Percentiles rank a stretch among this genome's conserved stretches.
phyloP scores from a whole-genome alignment of 73 alveolate genomes.

The Stentor roeselii region DNA sequence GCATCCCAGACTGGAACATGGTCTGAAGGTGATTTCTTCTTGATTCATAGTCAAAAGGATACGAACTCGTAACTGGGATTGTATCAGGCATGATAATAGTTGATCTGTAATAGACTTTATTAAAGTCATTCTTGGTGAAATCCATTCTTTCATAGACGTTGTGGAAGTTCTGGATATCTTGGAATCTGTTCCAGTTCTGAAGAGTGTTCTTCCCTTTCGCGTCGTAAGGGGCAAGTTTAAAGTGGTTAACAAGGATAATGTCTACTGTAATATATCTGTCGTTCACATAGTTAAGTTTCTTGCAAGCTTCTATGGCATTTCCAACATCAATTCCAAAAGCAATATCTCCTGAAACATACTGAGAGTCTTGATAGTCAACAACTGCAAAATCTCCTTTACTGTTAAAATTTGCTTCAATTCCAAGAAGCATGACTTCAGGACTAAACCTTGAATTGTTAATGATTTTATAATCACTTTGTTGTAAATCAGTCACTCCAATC shows the following conservation, averaged over 20 bases:
- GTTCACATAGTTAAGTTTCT: neutral
- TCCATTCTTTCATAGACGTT: neutral
- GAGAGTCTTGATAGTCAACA: neutral
- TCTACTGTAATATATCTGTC: neutral
- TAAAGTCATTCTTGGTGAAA: neutral
- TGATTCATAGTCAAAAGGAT: neutral
- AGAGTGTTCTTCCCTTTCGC: neutral
- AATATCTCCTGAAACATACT: neutral
- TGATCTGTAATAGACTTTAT: neutral
- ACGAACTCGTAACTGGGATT: neutral
- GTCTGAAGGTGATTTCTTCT: neutral
- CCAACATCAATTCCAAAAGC: neutral
- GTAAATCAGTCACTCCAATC: constrained; percentile 14
- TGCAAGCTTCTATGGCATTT: constrained; percentile 1
- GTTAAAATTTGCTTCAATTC: neutral
- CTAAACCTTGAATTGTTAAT: neutral
- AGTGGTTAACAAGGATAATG: neutral
- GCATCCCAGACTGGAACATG: no score
- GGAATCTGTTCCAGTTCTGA: neutral
- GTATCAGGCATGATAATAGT: neutral
- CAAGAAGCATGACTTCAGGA: neutral
- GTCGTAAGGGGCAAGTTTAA: neutral
- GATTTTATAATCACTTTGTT: neutral
- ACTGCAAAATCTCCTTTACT: neutral
- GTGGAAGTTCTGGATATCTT: neutral